These are phyloP conservation scores for Bauhinia variegata DNA, from an alignment of 306 rosid species.

Conservation along the genomic window DNA sequence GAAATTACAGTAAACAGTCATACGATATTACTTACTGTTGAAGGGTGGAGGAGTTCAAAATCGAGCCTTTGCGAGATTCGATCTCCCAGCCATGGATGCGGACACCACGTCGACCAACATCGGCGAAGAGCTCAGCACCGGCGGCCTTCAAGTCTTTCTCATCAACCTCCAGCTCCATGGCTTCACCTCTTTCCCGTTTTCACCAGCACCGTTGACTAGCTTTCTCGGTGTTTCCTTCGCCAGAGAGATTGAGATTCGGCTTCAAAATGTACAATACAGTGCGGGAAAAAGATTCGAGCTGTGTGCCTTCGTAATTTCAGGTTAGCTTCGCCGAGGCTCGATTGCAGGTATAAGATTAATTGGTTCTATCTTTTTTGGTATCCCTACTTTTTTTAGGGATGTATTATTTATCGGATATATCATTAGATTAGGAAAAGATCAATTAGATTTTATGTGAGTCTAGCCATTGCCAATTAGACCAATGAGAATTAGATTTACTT, in stretches of 20 bases:
- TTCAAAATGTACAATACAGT: too few relatives aligned
- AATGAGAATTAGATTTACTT: too few relatives aligned
- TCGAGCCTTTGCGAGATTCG: constrained; percentile 70
- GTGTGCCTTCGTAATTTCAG: too few relatives aligned
- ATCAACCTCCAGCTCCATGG: constrained; percentile 72
- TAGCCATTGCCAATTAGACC: too few relatives aligned
- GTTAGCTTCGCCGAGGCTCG: too few relatives aligned
- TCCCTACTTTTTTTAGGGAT: too few relatives aligned
- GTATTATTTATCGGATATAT: too few relatives aligned
- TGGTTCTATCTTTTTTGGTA: too few relatives aligned
- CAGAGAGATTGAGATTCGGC: neutral
- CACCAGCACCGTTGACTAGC: neutral
- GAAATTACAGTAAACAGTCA: constrained; percentile 19
- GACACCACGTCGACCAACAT: constrained; percentile 68
- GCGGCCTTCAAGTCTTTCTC: constrained; percentile 83
- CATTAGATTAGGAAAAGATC: too few relatives aligned
- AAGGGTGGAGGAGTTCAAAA: constrained; percentile 68
- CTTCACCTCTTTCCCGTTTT: constrained; percentile 1
- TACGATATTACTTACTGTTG: constrained; percentile 46
- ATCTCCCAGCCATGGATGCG: constrained; percentile 87
- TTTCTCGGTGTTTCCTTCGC: neutral
- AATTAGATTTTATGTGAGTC: too few relatives aligned
- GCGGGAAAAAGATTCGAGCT: too few relatives aligned
- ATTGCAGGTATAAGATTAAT: too few relatives aligned
- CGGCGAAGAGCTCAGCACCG: constrained; percentile 70